A percentile compares a stretch with the other conserved stretches of the same genome.
These are phyloP conservation scores for Flaveria trinervia DNA, from an alignment of 129 eudicot species.

Conservation along the genomic window DNA sequence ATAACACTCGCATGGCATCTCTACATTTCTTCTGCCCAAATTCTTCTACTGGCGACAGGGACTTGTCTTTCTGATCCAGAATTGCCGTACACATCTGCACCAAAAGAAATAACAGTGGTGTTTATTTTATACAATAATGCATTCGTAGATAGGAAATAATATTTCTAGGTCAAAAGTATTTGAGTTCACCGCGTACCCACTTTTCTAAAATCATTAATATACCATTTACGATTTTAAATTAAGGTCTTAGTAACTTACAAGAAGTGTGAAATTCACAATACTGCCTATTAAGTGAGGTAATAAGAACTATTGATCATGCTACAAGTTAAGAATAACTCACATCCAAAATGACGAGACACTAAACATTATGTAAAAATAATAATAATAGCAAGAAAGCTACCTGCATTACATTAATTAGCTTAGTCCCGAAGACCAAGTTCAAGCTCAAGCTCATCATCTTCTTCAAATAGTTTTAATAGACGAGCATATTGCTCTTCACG, in stretches of 20 bases:
- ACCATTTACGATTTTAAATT: not conserved
- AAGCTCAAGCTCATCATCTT: constrained; percentile 95
- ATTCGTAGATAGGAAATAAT: not conserved
- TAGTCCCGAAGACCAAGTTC: constrained; percentile 94
- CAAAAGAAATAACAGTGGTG: not conserved
- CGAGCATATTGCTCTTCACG: constrained; percentile 96
- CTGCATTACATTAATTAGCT: constrained; percentile 37
- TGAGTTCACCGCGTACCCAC: not conserved
- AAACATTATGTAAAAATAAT: not conserved
- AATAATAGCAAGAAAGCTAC: constrained; percentile 32
- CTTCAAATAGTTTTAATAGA: constrained; percentile 85
- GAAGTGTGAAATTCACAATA: not conserved
- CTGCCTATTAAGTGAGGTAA: not conserved
- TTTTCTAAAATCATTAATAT: not conserved
- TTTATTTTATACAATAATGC: not conserved
- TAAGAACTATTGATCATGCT: not conserved
- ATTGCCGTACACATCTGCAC: constrained; percentile 22
- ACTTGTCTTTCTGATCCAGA: constrained; percentile 6
- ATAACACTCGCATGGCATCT: not conserved
- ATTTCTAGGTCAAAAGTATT: not conserved
- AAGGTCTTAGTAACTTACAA: not conserved
- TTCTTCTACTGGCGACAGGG: not conserved
- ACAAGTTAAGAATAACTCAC: not conserved
- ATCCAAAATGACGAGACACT: not conserved
- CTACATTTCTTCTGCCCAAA: too few species aligned